Base-by-base conservation (phyloP, 2,329 filamentous ascomycete genomes). In the Pyricularia pennisetigena region DNA sequence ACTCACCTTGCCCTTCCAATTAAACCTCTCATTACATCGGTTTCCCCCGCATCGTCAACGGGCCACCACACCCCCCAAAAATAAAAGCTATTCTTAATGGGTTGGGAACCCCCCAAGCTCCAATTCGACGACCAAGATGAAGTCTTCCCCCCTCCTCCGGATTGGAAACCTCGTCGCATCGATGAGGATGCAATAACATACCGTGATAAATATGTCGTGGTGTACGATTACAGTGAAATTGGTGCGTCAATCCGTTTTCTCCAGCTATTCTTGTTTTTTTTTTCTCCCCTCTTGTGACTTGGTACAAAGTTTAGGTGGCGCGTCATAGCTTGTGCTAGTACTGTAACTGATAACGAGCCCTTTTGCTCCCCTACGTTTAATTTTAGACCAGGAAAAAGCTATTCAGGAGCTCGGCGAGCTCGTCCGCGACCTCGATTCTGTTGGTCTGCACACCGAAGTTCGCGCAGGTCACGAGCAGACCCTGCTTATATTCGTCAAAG, bases 391-490 rank as follows among this genome's bases (percentile, higher is more conserved):
- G 88, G 87, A 86, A 71, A 83, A 84, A 70, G 74, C 77, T 8
- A 78, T 79, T 23, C 41, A 66, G 32, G 65, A 66, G 65, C 65
- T 66, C 23, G 54, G 54, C 16, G 65, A 81, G 68, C 81, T 93
- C 3, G 79, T 90, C 32, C 78, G 84, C 30, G 84, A 86, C 57
- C 78, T 93, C 41, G 82, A 86, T 12, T 82, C 82, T 57, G 86
- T 88, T 32, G 89, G 90, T 10, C 80, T 93, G 68, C 84, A 89
- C 68, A 89, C 87, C 0, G 89, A 92, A 77, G 88, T 91, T n/a
- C 85, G 90, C 70, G 86, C 88, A 70, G 90, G 90, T 24, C 85
- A 88, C 69, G 85, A 87, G n/a, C 82, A 87, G 71, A 88, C 88
- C 0, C 79, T 93, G 10, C 78, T 93, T 12, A 78, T 93, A 68